phyloP scores from a whole-genome alignment of 495 filamentous ascomycete species.

The Xylaria castorea region DNA sequence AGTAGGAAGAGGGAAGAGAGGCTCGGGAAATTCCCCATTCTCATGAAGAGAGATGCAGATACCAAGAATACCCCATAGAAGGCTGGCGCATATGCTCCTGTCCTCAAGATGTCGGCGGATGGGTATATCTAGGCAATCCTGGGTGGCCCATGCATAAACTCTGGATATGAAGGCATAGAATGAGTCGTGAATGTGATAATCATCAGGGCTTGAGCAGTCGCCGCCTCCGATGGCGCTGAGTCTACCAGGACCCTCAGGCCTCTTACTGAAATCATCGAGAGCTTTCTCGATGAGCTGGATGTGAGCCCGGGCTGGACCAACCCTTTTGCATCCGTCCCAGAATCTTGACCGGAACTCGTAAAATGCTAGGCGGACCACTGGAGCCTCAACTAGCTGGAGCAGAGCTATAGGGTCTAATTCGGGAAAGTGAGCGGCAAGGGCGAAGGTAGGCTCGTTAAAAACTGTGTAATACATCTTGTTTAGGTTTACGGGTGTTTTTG shows the following conservation, averaged over 20 bases:
- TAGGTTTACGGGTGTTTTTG: not conserved
- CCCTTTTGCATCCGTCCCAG: not conserved
- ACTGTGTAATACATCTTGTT: not conserved
- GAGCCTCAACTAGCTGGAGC: conserved; percentile 3
- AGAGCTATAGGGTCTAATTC: conserved; percentile 1
- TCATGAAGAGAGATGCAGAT: not conserved
- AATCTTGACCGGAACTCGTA: not conserved
- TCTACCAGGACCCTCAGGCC: not conserved
- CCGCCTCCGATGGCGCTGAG: not conserved
- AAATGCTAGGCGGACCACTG: conserved; percentile 4
- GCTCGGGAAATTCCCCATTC: not conserved
- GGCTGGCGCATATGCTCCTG: not conserved
- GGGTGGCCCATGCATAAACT: not conserved
- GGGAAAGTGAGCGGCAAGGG: not conserved
- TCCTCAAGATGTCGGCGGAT: not conserved
- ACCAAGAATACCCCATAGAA: not conserved
- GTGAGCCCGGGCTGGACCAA: too few relatives aligned
- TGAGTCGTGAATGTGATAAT: not conserved
- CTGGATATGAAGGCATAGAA: conserved; percentile 3
- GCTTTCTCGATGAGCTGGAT: not conserved
- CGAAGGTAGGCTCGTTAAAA: not conserved
- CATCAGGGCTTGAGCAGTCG: too few relatives aligned
- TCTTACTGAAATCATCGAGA: not conserved
- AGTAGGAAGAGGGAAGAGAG: not conserved
- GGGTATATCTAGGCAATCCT: not conserved